Base-by-base conservation (phyloP, 345 rosid species). In the Lagerstroemia speciosa region DNA sequence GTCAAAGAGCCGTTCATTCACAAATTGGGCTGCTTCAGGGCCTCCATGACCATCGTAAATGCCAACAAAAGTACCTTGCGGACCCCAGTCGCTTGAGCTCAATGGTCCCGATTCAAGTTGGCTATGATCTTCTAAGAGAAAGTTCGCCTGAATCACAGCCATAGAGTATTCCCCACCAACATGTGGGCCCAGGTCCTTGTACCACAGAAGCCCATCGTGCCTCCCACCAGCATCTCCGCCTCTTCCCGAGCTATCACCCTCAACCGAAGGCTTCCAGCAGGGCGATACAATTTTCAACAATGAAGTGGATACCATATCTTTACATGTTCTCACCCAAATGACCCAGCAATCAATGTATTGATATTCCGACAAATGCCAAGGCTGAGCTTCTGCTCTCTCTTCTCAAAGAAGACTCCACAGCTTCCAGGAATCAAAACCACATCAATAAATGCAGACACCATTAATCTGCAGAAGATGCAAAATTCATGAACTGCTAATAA, bases 31-130 rank as follows among this genome's bases (percentile, higher is more conserved):
- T 61, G 99, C 85, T 81, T 95, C 99, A 9, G 99, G 92, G 72
- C 99, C 98, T 75, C 99, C 99, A 84, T 92, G 99, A 38, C 97
- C 99, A 73, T 95, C 98, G n/a, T 92, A 95, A 65, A 95, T 78
- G 77, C 99, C 99, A 46, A 95, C 93, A 82, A 92, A 95, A 69
- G 97, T 92, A 33, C 92, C 99, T 6, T 83, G 86, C 67, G 97
- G 97, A 32, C 98, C 96, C 11, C 89, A 76, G 33, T 92, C 90
- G 61, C 74, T 76, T 20, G 81, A 75, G 74, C 98, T 88, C 82
- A 92, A 66, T 6, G 93, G 91, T 77, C 99, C 99, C n/a, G 99
- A 88, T 69, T 91, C 99, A 61, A 95, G 80, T 30, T 95, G 98
- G 67, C 97, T 81, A 64, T 84, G 89, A 74, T 95, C 99, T 82